Evolutionary conservation across 2,329 filamentous ascomycete species (phyloP).

Genomic region (Trichoderma aggressivum): DNA sequence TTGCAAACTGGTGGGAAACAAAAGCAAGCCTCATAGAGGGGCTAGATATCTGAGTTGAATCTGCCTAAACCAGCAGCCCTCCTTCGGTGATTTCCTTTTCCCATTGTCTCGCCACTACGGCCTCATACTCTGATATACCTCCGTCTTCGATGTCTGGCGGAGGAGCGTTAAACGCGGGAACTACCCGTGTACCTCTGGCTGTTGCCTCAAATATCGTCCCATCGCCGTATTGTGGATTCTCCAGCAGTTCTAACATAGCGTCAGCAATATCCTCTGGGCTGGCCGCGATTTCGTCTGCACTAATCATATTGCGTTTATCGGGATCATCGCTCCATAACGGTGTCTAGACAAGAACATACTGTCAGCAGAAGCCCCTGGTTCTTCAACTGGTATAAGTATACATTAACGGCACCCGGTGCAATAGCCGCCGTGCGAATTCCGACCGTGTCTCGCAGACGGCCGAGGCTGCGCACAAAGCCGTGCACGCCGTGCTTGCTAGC

Average conservation of each 20-base stretch:
- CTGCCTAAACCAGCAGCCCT: not conserved
- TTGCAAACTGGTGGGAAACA: not conserved
- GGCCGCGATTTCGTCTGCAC: not conserved
- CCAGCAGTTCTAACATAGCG: not conserved
- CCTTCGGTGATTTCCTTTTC: not conserved
- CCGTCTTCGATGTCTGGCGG: not conserved
- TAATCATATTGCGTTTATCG: not conserved
- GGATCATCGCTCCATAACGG: not conserved
- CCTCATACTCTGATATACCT: not conserved
- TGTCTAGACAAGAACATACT: not conserved
- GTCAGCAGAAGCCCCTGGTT: not conserved
- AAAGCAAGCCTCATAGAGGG: not conserved
- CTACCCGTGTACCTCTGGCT: not conserved
- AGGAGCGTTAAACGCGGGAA: not conserved
- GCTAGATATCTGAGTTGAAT: not conserved
- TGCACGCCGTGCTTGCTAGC: conserved; percentile 1
- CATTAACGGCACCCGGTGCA: not conserved
- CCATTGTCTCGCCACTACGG: not conserved
- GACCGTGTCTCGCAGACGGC: not conserved
- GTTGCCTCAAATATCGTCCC: conserved; percentile 1
- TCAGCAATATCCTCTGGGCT: not conserved
- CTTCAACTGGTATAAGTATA: not conserved
- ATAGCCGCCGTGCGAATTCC: not conserved
- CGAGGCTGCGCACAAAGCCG: not conserved
- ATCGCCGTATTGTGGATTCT: not conserved